These are phyloP conservation scores for Pyrenochaeta sp. DNA, from an alignment of 2,329 filamentous ascomycete species.

Conservation along the genomic window DNA sequence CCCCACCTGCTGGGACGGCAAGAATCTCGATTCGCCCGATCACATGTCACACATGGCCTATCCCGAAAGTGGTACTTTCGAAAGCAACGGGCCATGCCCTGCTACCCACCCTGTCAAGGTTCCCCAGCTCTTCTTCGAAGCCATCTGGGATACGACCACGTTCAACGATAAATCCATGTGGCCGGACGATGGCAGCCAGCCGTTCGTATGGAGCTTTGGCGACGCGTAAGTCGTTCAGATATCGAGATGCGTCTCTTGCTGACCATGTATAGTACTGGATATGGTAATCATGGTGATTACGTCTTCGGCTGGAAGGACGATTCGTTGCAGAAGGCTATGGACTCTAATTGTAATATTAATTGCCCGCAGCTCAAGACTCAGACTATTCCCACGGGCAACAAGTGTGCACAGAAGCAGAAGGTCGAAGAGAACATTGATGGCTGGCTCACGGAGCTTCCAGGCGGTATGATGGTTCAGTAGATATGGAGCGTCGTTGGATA, in stretches of 20 bases:
- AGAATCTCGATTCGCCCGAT: constrained; percentile 6
- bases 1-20: constrained; percentile 35
- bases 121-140: constrained; percentile 57
- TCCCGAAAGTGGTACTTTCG: neutral
- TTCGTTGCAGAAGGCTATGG: too few species aligned
- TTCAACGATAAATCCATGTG: neutral
- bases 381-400: too few species aligned
- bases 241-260: too few species aligned
- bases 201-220: neutral
- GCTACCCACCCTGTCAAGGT: constrained; percentile 55
- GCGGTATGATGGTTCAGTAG: too few species aligned
- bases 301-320: too few species aligned
- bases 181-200: neutral
- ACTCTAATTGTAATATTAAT: too few species aligned
- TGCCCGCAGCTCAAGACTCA: too few species aligned
- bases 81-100: constrained; percentile 37
- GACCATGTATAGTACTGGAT: neutral
- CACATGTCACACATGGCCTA: neutral
- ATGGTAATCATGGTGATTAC: neutral
- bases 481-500: too few species aligned
- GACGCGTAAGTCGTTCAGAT: neutral
- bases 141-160: neutral
- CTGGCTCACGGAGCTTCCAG: too few species aligned
- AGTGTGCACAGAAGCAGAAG: too few species aligned
- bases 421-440: too few species aligned